Base-by-base conservation (phyloP, 31 red algal genomes). In the Endocladia muricata region DNA sequence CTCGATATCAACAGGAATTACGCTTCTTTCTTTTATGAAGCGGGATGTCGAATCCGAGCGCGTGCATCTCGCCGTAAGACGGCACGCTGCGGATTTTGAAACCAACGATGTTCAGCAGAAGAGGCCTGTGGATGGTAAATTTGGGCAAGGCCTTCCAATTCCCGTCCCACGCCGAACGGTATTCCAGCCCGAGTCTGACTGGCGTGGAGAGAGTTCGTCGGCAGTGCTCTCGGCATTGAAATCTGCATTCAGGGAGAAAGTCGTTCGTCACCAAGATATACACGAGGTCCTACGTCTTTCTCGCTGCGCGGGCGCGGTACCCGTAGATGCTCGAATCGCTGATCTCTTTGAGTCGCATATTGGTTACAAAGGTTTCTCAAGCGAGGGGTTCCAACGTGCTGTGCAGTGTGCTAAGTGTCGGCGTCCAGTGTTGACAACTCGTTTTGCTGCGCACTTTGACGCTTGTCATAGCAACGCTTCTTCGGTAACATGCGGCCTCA, bases 331-430 rank as follows among this genome's bases (percentile, higher is more conserved):
- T 23, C 7, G 19, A 5, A 42, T 72, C 26, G 61, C 61, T 29
- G 61, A 67, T 35, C 61, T 67, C 25, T 67, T 67, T 15, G 61
- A 67, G 32, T 49, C 44, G 11, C 44, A 8, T 19, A 49, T 49
- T 19, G 8, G 11, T 19, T 19, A 8, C 8, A 8, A 19, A 13
- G 11, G 8, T 19, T n/a, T n/a, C n/a, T n/a, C n/a, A n/a, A n/a
- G n/a, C n/a, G n/a, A n/a, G n/a, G n/a, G n/a, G n/a, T n/a, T n/a
- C 32, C 6, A 58, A 58, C 61, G n/a, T 29, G 5, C 39, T 5
- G 19, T 67, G 9, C 61, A 67, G 23, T 67, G 61, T 35, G 5
- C 39, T 3, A 19, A 36, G 6, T 67, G 61, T 67, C 28, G 28
- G 25, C 61, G 61, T 37, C 61, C 61, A 34, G 21, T 67, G 32